A percentile compares a stretch with the other conserved stretches of the same genome.
These are phyloP conservation scores for Elaeis oleifera DNA, from an alignment of 202 grass and related monocot genomes.

Conservation along the genomic window DNA sequence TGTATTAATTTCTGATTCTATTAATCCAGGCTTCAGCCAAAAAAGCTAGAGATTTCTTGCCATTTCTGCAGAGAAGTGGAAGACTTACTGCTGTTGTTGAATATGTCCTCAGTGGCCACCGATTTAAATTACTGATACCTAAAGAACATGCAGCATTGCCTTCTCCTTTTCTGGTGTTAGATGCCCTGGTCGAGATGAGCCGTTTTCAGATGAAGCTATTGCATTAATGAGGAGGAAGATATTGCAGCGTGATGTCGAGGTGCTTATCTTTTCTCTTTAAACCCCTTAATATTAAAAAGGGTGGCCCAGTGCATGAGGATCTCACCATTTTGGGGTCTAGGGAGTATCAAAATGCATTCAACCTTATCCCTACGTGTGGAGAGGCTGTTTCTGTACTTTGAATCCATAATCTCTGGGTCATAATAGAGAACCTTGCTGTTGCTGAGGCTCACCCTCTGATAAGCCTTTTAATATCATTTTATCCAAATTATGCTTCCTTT, in stretches of 20 bases:
- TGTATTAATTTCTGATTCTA: neutral
- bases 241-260: slow-evolving; percentile 80
- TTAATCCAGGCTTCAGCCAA: slow-evolving; percentile 57
- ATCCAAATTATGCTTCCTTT: neutral
- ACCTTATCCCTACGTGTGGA: too few relatives aligned
- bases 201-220: slow-evolving; percentile 79
- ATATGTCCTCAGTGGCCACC: slow-evolving; percentile 95
- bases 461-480: neutral
- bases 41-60: slow-evolving; percentile 93
- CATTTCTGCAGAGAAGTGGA: slow-evolving; percentile 76
- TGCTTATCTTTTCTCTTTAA: slow-evolving; percentile 13
- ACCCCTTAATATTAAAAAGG: neutral
- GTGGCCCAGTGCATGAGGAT: too few relatives aligned
- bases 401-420: too few relatives aligned
- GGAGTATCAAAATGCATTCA: too few relatives aligned
- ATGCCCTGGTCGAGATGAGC: slow-evolving; percentile 67
- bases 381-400: too few relatives aligned
- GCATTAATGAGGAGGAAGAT: slow-evolving; percentile 84
- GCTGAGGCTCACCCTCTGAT: too few relatives aligned
- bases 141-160: slow-evolving; percentile 95
- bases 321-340: too few relatives aligned
- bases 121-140: slow-evolving; percentile 87
- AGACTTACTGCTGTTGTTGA: slow-evolving; percentile 81
- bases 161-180: slow-evolving; percentile 90
- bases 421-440: too few relatives aligned